phyloP scores from a whole-genome alignment of 1,284 basidiomycete species.

The Ganoderma leucocontextum region DNA sequence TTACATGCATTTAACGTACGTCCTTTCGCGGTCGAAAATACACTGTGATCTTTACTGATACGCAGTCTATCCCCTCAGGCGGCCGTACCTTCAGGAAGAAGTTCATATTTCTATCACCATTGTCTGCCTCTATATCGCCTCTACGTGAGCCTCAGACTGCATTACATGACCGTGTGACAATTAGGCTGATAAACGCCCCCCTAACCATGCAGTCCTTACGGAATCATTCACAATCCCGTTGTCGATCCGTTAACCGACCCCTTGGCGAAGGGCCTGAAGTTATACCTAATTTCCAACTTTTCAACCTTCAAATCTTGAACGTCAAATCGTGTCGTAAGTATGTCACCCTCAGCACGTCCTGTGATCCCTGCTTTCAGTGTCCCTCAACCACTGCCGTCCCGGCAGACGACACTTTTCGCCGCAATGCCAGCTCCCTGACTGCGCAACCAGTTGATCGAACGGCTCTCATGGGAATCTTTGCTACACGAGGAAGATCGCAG shows the following conservation, averaged over 20 bases:
- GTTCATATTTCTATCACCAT: background rate
- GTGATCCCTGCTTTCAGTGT: background rate
- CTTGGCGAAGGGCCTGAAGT: background rate
- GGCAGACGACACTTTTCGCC: background rate
- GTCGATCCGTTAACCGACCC: background rate
- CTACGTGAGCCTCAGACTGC: background rate
- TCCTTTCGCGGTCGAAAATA: background rate
- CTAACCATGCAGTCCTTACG: constrained; percentile 10
- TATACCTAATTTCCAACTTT: background rate
- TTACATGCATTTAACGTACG: background rate
- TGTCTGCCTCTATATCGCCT: background rate
- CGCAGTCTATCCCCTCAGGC: background rate
- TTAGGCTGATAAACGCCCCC: background rate
- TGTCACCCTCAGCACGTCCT: background rate
- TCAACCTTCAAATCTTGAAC: background rate
- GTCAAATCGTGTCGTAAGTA: background rate
- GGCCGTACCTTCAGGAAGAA: background rate
- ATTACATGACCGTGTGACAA: background rate
- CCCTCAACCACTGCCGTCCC: background rate
- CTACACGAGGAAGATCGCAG: background rate
- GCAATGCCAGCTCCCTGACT: background rate
- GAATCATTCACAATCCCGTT: background rate
- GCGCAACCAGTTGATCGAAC: background rate
- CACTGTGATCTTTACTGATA: background rate
- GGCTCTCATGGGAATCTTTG: background rate